These are phyloP conservation scores for Micractinium sp. DNA, from an alignment of 139 green algal genomes.

Conservation along the genomic window DNA sequence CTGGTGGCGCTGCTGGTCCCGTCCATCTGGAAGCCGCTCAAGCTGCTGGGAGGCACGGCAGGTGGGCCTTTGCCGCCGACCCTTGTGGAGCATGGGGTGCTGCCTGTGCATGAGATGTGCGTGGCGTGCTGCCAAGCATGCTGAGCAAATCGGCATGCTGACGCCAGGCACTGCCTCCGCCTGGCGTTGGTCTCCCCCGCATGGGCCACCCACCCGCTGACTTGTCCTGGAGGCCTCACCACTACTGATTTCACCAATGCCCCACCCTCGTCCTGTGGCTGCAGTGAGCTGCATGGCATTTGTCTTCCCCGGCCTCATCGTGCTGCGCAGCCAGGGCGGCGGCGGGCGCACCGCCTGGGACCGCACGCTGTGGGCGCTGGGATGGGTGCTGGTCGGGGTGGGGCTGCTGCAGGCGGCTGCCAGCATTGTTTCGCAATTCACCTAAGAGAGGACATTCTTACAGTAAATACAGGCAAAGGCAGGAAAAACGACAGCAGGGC, in stretches of 20 bases:
- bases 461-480: too few relatives aligned
- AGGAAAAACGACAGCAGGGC: too few relatives aligned
- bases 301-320: not conserved
- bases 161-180: too few relatives aligned
- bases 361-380: not conserved
- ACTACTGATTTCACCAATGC: not conserved
- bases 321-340: not conserved
- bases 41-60: slow-evolving; percentile 25
- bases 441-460: not conserved
- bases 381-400: slow-evolving; percentile 13
- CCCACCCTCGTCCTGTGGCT: not conserved
- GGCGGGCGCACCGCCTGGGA: not conserved
- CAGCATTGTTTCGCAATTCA: slow-evolving; percentile 17
- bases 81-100: too few relatives aligned
- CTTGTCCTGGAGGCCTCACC: too few relatives aligned
- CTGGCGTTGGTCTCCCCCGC: not conserved
- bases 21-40: slow-evolving; percentile 28
- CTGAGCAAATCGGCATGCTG: too few relatives aligned
- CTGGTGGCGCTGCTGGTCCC: slow-evolving; percentile 30
- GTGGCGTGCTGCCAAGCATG: too few relatives aligned
- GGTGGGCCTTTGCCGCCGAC: not conserved
- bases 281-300: slow-evolving; percentile 25
- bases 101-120: too few relatives aligned
- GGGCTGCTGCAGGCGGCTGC: slow-evolving; percentile 20
- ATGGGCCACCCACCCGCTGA: too few relatives aligned